Base-by-base conservation (phyloP, 2,329 filamentous ascomycete genomes). In the Fusarium albidum region DNA sequence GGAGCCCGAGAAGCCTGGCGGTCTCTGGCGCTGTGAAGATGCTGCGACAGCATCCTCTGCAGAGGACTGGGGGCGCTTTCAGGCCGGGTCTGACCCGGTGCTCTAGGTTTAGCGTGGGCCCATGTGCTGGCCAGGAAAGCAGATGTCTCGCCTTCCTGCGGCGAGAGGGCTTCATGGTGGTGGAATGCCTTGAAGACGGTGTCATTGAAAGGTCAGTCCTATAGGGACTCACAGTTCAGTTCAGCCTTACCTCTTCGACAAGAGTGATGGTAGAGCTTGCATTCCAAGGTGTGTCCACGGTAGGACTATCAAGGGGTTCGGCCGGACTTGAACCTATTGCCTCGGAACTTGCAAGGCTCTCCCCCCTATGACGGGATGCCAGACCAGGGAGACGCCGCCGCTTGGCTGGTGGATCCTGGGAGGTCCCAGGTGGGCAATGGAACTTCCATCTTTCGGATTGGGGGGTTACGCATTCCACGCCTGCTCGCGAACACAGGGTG, bases 401-500 rank as follows among this genome's bases (percentile, higher is more conserved):
- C 27, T 50, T 50, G 32, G 27, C 6, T 9, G 14, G 26, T 33
- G 32, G 31, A 21, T 28, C 35, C 21, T 35, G 21, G 21, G 21
- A 14, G 25, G 13, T 13, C 5, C 13, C 10, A 11, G 12, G 21
- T 11, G 38, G 28, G 9, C 38, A 14, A 26, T 52, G 38, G 9
- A 35, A 13, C 15, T 38, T 42, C 40, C 39, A 49, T 40, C 34
- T 34, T 10, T 45, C 18, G 10, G 47, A n/a, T n/a, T 48, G 41
- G 17, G 34, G 31, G 9, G 35, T 26, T 17, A 53, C 38, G 32
- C 69, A 72, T 5, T 58, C 48, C 11, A 63, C 52, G 6, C 63
- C 60, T 3, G 69, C 63, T 27, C 67, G 59, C 9, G 54, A 18
- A 18, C 71, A 73, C 13, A 73, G 35, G 0, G 68, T 71, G 45